Base-by-base conservation (phyloP, 257 asterid genomes). In the Asclepias syriaca region DNA sequence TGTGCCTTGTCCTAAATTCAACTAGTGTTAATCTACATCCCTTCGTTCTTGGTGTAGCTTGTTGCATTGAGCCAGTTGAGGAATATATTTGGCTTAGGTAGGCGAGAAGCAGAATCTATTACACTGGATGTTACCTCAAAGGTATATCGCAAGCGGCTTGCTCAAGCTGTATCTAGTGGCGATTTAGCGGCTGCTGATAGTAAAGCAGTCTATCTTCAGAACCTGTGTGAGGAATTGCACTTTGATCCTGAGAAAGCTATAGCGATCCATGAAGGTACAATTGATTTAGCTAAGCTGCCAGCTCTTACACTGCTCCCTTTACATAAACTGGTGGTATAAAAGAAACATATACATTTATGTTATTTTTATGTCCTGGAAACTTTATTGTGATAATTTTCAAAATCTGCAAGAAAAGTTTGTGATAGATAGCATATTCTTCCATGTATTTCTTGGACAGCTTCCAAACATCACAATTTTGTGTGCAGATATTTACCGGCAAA, bases 131-230 rank as follows among this genome's bases (percentile, higher is more conserved):
- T 90, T 45, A 92, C 97, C 60, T 65, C 92, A 53, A 89, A 85
- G 80, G 92, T 77, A 56, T 95, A 95, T 81, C 98, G 97, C 59
- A 90, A 82, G 84, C 93, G 88, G 72, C 96, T 95, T 77, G 90
- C 96, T 79, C 94, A 88, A 59, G 96, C 97, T 78, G 99, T 92
- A 65, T 81, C 98, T 65, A 83, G 91, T 77, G 99, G 99, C 37
- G 87, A 87, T 55, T 80, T 95, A 80, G 81, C 66, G 43, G 87
- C 86, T 54, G 85, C 96, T 16, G 92, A 87, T 48, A 95, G 99
- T 83, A 95, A 95, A 87, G 99, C 99, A 73, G 91, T 93, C 74
- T 84, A 85, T 85, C 99, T 95, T 84, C 99, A 95, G 79, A 83
- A 78, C 73, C 88, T 95, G 43, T 95, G 99, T 65, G 99, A 95